These are phyloP conservation scores for Candida adriatica DNA, from an alignment of 805 yeast genomes.

Conservation along the genomic window DNA sequence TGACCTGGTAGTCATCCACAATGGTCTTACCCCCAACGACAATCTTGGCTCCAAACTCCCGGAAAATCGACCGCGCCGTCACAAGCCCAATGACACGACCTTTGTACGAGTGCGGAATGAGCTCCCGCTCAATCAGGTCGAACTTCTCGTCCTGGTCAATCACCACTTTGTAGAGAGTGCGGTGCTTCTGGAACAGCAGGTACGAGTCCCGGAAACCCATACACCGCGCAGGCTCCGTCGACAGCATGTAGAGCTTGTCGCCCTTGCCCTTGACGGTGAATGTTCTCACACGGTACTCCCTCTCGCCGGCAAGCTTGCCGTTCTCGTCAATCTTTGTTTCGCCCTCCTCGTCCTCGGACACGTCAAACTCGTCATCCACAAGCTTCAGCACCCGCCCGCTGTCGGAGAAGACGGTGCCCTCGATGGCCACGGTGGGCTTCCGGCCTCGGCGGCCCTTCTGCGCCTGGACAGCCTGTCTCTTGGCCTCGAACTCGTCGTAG, in stretches of 20 bases:
- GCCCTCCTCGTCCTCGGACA: constrained; percentile 75
- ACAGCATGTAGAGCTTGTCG: constrained; percentile 72
- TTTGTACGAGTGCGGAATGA: constrained; percentile 85
- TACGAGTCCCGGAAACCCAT: constrained; percentile 93
- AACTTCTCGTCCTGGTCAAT: constrained; percentile 72
- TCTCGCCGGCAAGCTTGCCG: constrained; percentile 66
- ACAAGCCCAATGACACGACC: constrained; percentile 86
- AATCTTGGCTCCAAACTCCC: constrained; percentile 88
- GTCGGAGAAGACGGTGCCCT: constrained; percentile 44
- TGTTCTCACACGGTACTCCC: constrained; percentile 66
- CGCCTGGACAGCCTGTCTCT: constrained; percentile 20
- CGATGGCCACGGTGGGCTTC: constrained; percentile 26
- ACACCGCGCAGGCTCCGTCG: constrained; percentile 94
- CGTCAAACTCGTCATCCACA: constrained; percentile 67
- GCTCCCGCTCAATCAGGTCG: constrained; percentile 72
- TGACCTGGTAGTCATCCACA: constrained; percentile 82
- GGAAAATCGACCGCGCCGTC: constrained; percentile 80
- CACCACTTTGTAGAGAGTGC: constrained; percentile 63
- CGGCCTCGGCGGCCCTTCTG: constrained; percentile 36
- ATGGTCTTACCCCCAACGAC: constrained; percentile 74
- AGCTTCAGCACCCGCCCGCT: constrained; percentile 62
- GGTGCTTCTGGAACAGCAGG: constrained; percentile 80
- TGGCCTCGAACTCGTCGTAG: constrained; percentile 16
- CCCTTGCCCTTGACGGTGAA: constrained; percentile 59
- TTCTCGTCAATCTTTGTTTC: constrained; percentile 59